Conservation (phyloP, 2,329 filamentous ascomycete species). For the Calonectria pteridis region DNA sequence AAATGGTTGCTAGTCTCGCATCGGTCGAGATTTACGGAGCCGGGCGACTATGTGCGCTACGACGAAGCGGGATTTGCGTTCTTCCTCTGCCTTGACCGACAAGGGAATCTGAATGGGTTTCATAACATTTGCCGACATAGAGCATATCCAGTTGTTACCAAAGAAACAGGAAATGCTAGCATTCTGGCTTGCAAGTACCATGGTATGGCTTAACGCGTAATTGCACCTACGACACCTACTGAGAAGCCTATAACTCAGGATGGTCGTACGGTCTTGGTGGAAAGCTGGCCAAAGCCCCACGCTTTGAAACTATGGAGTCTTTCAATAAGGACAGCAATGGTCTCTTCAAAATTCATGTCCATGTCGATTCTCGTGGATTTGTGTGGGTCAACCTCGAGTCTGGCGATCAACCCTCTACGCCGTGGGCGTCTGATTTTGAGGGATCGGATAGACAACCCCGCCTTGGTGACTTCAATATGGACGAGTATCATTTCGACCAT, state of each 20-base stretch:
- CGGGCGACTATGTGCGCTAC: conserved; percentile 67
- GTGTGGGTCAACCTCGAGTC: conserved; percentile 70
- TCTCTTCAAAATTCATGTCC: conserved; percentile 66
- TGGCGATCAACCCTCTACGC: conserved; percentile 54
- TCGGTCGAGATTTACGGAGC: conserved; percentile 59
- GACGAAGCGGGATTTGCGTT: conserved; percentile 67
- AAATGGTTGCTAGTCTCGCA: conserved; percentile 67
- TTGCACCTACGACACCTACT: not conserved
- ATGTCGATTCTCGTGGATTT: conserved; percentile 65
- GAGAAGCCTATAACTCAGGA: conserved; percentile 42
- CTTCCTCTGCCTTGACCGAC: conserved; percentile 62
- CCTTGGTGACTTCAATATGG: conserved; percentile 58
- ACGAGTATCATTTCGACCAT: conserved; percentile 68
- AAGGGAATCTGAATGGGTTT: conserved; percentile 67
- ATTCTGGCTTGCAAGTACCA: conserved; percentile 73
- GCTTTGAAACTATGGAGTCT: conserved; percentile 66
- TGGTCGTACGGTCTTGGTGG: conserved; percentile 72
- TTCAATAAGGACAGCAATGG: conserved; percentile 69
- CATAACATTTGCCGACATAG: conserved; percentile 74
- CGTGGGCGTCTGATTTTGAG: conserved; percentile 65
- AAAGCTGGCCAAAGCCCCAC: conserved; percentile 70
- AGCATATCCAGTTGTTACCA: conserved; percentile 67
- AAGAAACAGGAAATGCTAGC: conserved; percentile 61
- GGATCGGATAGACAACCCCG: conserved; percentile 59
- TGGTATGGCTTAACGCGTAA: conserved; percentile 38